phyloP scores from a whole-genome alignment of 345 rosid genomes.

The Euclidium syriacum region DNA sequence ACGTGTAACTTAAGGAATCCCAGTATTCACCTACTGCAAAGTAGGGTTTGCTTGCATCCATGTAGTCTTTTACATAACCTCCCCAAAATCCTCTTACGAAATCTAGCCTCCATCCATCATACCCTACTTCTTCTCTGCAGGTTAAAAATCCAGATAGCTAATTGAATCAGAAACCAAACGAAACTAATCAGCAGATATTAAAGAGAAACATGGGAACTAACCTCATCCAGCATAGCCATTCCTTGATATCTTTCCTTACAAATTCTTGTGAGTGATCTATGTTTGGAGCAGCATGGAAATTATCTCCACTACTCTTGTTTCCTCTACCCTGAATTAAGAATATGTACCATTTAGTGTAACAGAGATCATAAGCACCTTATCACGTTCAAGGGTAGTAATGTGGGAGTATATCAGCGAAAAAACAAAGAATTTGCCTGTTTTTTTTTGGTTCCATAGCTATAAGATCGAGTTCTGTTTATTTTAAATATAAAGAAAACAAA shows the following conservation, averaged over 20 bases:
- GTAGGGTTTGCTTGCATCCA: conserved; percentile 77
- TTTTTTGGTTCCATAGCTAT: background rate
- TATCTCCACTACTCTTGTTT: conserved; percentile 96
- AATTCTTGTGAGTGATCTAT: conserved; percentile 98
- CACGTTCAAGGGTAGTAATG: background rate
- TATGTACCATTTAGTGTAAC: background rate
- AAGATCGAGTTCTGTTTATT: conserved; percentile 1
- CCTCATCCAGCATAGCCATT: conserved; percentile 97
- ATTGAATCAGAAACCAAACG: background rate
- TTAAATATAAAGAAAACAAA: background rate
- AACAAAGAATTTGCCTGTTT: background rate
- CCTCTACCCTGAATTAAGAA: conserved; percentile 73
- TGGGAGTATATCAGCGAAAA: background rate
- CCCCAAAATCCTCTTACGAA: conserved; percentile 99
- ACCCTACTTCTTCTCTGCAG: conserved; percentile 87
- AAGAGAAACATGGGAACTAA: conserved; percentile 16
- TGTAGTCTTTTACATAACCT: conserved; percentile 96
- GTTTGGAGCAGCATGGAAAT: conserved; percentile 98
- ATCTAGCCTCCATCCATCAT: conserved; percentile 99
- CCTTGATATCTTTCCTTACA: conserved; percentile 88
- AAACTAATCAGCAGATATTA: background rate
- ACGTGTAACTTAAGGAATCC: conserved; percentile 90
- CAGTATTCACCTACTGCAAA: conserved; percentile 95
- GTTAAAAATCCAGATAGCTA: conserved; percentile 5
- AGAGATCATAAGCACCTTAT: conserved; percentile 10